Evolutionary conservation across 305 asterid species (phyloP), one percentile per base, ranked within the genome.

Genomic region (Plantago lanceolata): DNA sequence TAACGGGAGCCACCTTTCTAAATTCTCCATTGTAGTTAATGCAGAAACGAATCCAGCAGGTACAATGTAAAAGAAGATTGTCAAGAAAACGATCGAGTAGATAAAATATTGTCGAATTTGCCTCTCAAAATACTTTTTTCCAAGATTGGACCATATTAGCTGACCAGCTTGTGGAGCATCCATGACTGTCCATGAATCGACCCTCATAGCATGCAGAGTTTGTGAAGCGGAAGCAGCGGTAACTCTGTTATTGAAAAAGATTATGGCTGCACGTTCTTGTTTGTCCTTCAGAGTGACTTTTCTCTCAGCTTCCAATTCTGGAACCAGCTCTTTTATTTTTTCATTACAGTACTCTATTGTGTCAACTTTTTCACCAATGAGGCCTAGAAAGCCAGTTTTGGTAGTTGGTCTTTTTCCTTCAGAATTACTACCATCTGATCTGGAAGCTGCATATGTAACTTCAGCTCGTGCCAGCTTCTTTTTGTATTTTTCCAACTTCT

Each of bases 381-480:
- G 86, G 17, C 98, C 97, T 44, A 85, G 76, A 49, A 81, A 78
- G 65, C 98, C 98, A 14, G 85, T 85, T 80, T 67, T 85, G 6
- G 84, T 67, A 7, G 76, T 73, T 17, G 96, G 94, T 59, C 81
- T 81, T 45, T 66, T 65, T 53, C 93, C 96, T 76, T 87, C 89
- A 2, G 95, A 93, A 55, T 52, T 84, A 33, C 1, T 7, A 15
- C 79, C 72, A 9, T 70, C 65, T 44, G 66, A 69, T 70, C 80
- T 84, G 51, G 96, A 84, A 66, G 66, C 55, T 0, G 81, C 80
- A 52, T 82, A 87, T 65, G 89, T 65, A 76, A 73, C 71, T 68
- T 92, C 97, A 17, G 91, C 88, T n/a, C 81, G 90, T 29, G 64
- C 79, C 48, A 92, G 89, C 88, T 92, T 87, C 94, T 89, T 92